Conservation (phyloP, 495 filamentous ascomycete genomes). For the Aspergillus coremiiformis region DNA sequence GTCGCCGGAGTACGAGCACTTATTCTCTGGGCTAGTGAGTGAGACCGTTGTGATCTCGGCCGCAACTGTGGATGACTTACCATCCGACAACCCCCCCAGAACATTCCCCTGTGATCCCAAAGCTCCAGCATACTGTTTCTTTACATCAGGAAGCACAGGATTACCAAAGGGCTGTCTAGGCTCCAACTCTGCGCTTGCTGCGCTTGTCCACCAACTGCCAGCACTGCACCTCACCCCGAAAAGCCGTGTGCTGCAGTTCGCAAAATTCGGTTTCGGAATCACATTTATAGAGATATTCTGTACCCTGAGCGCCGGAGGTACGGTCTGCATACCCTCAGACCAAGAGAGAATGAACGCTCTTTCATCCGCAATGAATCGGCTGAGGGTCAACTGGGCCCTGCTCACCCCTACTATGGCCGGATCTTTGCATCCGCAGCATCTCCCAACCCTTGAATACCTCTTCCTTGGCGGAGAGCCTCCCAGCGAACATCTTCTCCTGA, state of each 20-base stretch:
- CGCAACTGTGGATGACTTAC: not conserved
- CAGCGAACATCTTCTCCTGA: conserved; percentile 25
- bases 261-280: conserved; percentile 46
- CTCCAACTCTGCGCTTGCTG: too few relatives aligned
- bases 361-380: conserved; percentile 16
- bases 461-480: conserved; percentile 24
- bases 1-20: too few relatives aligned
- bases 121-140: conserved; percentile 17
- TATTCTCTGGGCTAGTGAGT: too few relatives aligned
- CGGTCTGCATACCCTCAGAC: conserved; percentile 47
- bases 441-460: conserved; percentile 12
- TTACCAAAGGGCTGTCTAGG: conserved; percentile 38
- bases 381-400: conserved; percentile 24
- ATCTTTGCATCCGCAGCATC: conserved; percentile 23
- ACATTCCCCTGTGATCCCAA: not conserved
- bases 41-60: not conserved
- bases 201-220: not conserved
- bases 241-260: conserved; percentile 40
- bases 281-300: conserved; percentile 44
- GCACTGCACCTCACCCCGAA: not conserved
- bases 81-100: not conserved
- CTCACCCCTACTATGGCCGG: conserved; percentile 33
- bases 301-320: conserved; percentile 41
- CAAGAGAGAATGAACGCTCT: conserved; percentile 31
- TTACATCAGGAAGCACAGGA: conserved; percentile 36